Evolutionary conservation across 2,329 filamentous ascomycete genomes (phyloP).

Genomic region (Fusarium devonianum): DNA sequence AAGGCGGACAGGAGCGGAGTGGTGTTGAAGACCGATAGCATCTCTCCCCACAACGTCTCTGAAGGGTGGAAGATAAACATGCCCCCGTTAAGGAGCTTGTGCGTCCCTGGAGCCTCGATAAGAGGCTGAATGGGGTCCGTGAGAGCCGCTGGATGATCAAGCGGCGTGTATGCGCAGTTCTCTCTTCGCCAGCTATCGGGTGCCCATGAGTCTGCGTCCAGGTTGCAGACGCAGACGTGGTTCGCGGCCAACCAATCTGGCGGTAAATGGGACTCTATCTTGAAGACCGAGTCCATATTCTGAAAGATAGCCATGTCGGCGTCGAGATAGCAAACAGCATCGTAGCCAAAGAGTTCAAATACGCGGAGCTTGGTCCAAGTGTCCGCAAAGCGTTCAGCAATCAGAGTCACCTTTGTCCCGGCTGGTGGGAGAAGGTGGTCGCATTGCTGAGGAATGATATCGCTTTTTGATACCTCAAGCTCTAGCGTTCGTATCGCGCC

Average conservation of each 20-base stretch:
- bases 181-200: constrained; percentile 28
- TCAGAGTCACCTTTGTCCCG: constrained; percentile 26
- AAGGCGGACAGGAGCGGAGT: constrained; percentile 19
- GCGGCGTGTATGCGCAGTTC: constrained; percentile 35
- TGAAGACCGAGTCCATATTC: constrained; percentile 31
- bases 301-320: constrained; percentile 34
- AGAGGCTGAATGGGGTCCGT: constrained; percentile 16
- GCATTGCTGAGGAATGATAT: constrained; percentile 21
- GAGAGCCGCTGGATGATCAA: constrained; percentile 22
- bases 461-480: constrained; percentile 24
- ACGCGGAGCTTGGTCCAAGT: constrained; percentile 35
- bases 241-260: constrained; percentile 34
- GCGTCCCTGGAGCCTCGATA: constrained; percentile 2
- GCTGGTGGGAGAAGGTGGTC: constrained; percentile 23
- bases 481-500: constrained; percentile 16
- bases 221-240: constrained; percentile 36
- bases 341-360: constrained; percentile 30
- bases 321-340: constrained; percentile 34
- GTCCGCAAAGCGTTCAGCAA: constrained; percentile 31
- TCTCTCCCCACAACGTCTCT: constrained; percentile 13
- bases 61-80: constrained; percentile 37
- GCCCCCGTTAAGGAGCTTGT: constrained; percentile 32
- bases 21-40: constrained; percentile 24
- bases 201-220: constrained; percentile 32
- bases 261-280: constrained; percentile 18